Percentiles rank a stretch among this genome's conserved stretches.
Evolutionary conservation across 192 early-diverging fungal species (phyloP).

Genomic region (Coemansia sp.): DNA sequence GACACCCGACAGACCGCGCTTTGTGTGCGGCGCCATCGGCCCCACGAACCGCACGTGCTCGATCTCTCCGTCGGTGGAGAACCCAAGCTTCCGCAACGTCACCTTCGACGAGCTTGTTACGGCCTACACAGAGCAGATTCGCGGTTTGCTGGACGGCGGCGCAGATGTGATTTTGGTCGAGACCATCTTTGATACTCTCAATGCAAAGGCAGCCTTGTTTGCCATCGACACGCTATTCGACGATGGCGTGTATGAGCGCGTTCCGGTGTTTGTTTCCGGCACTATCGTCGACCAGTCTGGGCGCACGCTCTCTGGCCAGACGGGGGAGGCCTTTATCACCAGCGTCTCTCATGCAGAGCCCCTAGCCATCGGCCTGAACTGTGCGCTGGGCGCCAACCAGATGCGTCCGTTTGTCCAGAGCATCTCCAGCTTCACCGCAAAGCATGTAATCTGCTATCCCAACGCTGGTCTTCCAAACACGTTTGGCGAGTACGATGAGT

Average conservation of each 20-base stretch:
- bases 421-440: conserved; percentile 79
- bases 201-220: conserved; percentile 93
- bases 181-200: conserved; percentile 98
- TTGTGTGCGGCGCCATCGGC: conserved; percentile 84
- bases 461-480: conserved; percentile 97
- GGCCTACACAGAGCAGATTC: conserved; percentile 89
- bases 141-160: conserved; percentile 92
- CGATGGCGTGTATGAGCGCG: conserved; percentile 69
- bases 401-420: conserved; percentile 95
- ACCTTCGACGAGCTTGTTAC: conserved; percentile 92
- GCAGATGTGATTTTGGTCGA: conserved; percentile 91
- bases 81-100: conserved; percentile 90
- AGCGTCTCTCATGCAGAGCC: conserved; percentile 79
- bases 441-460: conserved; percentile 90
- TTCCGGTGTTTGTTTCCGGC: conserved; percentile 79
- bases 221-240: conserved; percentile 86
- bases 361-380: conserved; percentile 89
- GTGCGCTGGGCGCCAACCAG: conserved; percentile 84
- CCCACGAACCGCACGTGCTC: conserved; percentile 96
- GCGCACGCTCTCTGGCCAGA: conserved; percentile 94
- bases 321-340: conserved; percentile 92
- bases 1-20: conserved; percentile 81
- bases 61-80: conserved; percentile 96
- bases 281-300: conserved; percentile 98
- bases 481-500: conserved; percentile 95